These are phyloP conservation scores for Pseudogymnoascus sp. DNA, from an alignment of 2,329 filamentous ascomycete genomes.

Conservation along the genomic window DNA sequence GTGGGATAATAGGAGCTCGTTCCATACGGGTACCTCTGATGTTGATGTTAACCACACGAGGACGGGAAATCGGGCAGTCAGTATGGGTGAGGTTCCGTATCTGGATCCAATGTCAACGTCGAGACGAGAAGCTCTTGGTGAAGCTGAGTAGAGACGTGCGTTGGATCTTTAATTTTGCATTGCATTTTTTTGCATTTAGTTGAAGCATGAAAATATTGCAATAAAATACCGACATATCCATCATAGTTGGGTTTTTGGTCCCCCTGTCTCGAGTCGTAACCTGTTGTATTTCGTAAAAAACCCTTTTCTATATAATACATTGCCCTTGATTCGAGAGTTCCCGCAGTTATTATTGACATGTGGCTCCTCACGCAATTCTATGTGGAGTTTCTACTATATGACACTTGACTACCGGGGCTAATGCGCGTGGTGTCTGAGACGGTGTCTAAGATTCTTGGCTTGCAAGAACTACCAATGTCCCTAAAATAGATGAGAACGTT, in stretches of 20 bases:
- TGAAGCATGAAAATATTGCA: neutral
- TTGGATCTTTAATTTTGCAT: neutral
- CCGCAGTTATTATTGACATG: neutral
- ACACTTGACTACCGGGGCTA: neutral
- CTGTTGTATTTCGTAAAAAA: neutral
- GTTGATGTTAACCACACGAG: slow-evolving; percentile 27
- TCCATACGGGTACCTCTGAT: slow-evolving; percentile 28
- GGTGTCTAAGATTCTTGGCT: neutral
- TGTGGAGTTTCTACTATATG: neutral
- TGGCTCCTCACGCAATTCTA: neutral
- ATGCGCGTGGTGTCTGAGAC: neutral
- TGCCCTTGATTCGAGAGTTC: neutral
- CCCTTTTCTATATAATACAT: neutral
- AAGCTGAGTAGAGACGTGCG: neutral
- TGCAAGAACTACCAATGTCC: neutral
- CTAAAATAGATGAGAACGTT: neutral
- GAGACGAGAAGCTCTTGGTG: slow-evolving; percentile 11
- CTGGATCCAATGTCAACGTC: slow-evolving; percentile 27
- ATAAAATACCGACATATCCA: neutral
- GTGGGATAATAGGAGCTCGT: slow-evolving; percentile 31
- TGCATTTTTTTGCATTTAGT: neutral
- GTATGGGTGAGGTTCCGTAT: slow-evolving; percentile 30
- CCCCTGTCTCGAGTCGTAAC: neutral
- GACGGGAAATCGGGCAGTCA: slow-evolving; percentile 27
- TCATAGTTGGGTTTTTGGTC: neutral